Evolutionary conservation across 192 early-diverging fungal species (phyloP), one percentile per base, ranked within the genome.

Genomic region (Gorgonomyces haynaldii): DNA sequence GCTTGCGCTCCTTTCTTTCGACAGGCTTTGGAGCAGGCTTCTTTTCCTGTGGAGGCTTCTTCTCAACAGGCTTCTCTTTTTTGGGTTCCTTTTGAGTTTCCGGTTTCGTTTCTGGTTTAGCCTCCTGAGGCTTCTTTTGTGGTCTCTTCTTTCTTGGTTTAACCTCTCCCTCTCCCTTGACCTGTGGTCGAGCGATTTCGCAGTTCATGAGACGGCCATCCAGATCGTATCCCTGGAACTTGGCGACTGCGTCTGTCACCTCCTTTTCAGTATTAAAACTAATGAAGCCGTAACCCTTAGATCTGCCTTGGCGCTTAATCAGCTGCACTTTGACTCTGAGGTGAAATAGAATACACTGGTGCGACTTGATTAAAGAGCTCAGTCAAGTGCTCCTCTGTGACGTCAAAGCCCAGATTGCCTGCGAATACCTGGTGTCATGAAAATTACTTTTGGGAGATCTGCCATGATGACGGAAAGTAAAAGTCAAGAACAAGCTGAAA

Each of bases 281-380:
- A 8, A 96, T 85, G 63, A 96, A 98, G 13, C 95, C 95, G 64
- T 87, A 96, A 42, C 95, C 95, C 49, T 87, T 72, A 27, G 90
- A 86, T 52, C 89, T 83, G 22, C 66, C 60, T 27, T 81, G 80
- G 36, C 83, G 83, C 37, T 69, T 80, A 60, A 94, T 90, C 48
- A 96, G 74, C n/a, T n/a, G n/a, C n/a, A n/a, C n/a, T n/a, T n/a
- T n/a, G n/a, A n/a, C n/a, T n/a, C n/a, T n/a, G n/a, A n/a, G n/a
- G n/a, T n/a, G n/a, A n/a, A n/a, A n/a, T n/a, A n/a, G n/a, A n/a
- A n/a, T n/a, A n/a, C n/a, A n/a, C n/a, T n/a, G n/a, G n/a, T n/a
- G n/a, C n/a, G n/a, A n/a, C n/a, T n/a, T n/a, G n/a, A n/a, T n/a
- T n/a, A n/a, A n/a, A n/a, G n/a, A n/a, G n/a, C n/a, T n/a, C n/a